Evolutionary conservation across 2,329 filamentous ascomycete genomes (phyloP), one percentile per base, ranked within the genome.

Genomic region (Botrytis hyacinthi): DNA sequence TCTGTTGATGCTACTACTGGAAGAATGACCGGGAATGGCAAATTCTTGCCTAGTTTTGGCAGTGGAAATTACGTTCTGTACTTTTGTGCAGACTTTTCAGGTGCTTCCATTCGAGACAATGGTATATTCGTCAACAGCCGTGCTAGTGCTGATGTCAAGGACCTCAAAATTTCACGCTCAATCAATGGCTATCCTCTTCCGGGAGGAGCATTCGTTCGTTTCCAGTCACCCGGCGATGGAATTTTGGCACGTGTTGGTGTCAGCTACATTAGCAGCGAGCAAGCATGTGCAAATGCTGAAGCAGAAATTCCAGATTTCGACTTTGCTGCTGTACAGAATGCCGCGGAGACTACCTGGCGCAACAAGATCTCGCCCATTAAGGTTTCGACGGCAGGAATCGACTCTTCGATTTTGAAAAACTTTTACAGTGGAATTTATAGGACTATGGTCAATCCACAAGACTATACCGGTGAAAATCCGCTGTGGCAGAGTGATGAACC

Each of bases 381-480:
- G 1, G 82, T 93, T 16, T 85, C 89, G 26, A 75, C 74, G 10
- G 84, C 78, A 2, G 87, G 88, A 4, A 87, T 90, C 1, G 85
- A 87, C 70, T 77, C 83, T 5, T 86, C 87, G 0, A 80, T 90
- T 1, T 82, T 90, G 73, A 88, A 80, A n/a, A 87, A 88, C 48
- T 92, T 93, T 77, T 93, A 91, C 84, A 92, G 89, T 66, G 91
- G 90, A 7, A 86, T 91, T 29, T 93, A 93, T 79, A 84, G 91
- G 22, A 87, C 89, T 1, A 88, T 92, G 86, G 88, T 93, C 73
- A 90, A 88, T 70, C 91, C 91, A 3, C 91, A 93, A 77, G 91
- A 93, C 76, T 93, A 92, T 75, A 93, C 91, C 0, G 90, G 90
- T 0, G 91, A 93, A 79, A 93, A 93, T 72, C 90, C 90, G 0